These are phyloP conservation scores for Pharus latifolius DNA, from an alignment of 176 grass and related monocot genomes.

Conservation along the genomic window DNA sequence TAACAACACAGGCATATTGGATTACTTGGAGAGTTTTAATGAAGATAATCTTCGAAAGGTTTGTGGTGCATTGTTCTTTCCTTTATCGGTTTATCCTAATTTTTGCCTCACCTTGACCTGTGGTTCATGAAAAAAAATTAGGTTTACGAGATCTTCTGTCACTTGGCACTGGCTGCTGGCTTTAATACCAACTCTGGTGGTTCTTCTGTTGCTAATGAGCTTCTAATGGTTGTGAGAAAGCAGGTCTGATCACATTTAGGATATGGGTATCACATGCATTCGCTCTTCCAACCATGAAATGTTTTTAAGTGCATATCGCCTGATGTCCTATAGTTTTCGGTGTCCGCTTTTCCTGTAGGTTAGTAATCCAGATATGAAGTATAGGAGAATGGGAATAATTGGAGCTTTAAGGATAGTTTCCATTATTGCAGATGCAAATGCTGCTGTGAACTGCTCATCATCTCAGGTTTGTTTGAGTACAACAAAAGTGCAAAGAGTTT, in stretches of 20 bases:
- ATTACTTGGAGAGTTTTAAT: conserved; percentile 76
- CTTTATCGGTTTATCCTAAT: conserved; percentile 3
- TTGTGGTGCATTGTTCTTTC: conserved; percentile 19
- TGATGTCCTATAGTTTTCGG: neutral
- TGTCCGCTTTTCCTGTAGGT: conserved; percentile 36
- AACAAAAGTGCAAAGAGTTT: neutral
- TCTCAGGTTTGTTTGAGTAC: conserved; percentile 50
- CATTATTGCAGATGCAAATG: conserved; percentile 45
- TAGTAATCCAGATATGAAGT: conserved; percentile 86
- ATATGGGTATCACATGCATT: neutral
- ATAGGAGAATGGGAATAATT: conserved; percentile 94
- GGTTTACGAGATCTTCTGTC: conserved; percentile 85
- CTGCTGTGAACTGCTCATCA: conserved; percentile 34
- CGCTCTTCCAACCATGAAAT: neutral
- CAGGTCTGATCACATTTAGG: conserved; percentile 37
- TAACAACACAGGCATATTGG: conserved; percentile 62
- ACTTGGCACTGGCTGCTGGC: conserved; percentile 60
- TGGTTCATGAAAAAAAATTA: conserved; percentile 6
- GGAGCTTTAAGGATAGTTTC: conserved; percentile 79
- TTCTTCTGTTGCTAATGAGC: conserved; percentile 72
- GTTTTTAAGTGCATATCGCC: neutral
- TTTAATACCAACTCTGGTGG: conserved; percentile 47
- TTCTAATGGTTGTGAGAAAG: conserved; percentile 94
- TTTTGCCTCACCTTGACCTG: neutral
- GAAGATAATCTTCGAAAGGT: conserved; percentile 89